phyloP scores from a whole-genome alignment of 345 rosid genomes.

The Linum usitatissimum region DNA sequence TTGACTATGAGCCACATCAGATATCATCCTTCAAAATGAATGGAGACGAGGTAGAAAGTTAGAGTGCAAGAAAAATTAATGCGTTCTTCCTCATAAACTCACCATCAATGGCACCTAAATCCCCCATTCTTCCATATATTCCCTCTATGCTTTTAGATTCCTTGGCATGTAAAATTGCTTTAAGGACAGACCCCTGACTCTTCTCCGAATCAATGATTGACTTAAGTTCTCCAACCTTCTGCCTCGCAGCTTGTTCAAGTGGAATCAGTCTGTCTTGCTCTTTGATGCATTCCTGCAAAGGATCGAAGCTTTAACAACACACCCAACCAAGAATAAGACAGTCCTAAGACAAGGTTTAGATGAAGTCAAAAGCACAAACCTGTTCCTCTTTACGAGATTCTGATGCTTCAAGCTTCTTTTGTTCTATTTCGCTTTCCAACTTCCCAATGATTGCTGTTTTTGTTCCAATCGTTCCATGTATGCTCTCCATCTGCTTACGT shows the following conservation, averaged over 20 bases:
- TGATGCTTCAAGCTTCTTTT: constrained; percentile 46
- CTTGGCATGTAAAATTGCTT: constrained; percentile 76
- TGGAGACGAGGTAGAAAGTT: neutral
- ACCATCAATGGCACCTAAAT: constrained; percentile 98
- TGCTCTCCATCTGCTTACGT: constrained; percentile 54
- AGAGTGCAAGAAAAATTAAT: neutral
- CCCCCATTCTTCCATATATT: constrained; percentile 94
- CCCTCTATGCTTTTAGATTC: constrained; percentile 75
- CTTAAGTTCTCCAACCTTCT: constrained; percentile 77
- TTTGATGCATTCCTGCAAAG: constrained; percentile 59
- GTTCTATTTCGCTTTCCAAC: constrained; percentile 45
- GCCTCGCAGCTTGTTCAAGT: constrained; percentile 84
- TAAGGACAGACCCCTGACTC: constrained; percentile 87
- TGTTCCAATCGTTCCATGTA: constrained; percentile 38
- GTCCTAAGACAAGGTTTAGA: constrained; percentile 4
- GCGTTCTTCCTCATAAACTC: constrained; percentile 14
- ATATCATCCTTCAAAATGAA: neutral
- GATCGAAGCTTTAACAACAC: constrained; percentile 12
- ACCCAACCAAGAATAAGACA: neutral
- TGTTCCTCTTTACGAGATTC: constrained; percentile 67
- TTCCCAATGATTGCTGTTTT: constrained; percentile 34
- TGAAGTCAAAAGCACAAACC: constrained; percentile 31
- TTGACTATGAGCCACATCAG: neutral
- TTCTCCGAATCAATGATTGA: constrained; percentile 71
- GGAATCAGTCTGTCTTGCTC: constrained; percentile 79